Conservation (phyloP, 2,329 filamentous ascomycete genomes). For the Cordyceps militaris region DNA sequence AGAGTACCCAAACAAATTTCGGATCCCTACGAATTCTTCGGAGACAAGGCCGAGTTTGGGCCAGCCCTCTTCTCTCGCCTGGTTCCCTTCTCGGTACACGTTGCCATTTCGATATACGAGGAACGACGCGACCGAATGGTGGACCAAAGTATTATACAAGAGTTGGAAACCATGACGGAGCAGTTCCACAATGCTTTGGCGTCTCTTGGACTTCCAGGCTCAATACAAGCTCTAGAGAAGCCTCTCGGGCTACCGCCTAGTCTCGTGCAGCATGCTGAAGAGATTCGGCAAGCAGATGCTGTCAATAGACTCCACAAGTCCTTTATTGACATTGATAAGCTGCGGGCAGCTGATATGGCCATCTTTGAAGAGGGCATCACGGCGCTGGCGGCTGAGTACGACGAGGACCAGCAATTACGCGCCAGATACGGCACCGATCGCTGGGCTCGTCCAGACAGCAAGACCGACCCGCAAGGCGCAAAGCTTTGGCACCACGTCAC, state of each 20-base stretch:
- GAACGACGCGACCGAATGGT: slow-evolving; percentile 86
- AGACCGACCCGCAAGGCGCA: slow-evolving; percentile 54
- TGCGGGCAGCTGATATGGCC: slow-evolving; percentile 71
- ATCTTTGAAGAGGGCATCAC: slow-evolving; percentile 80
- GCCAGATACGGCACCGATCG: slow-evolving; percentile 78
- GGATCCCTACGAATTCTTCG: slow-evolving; percentile 71
- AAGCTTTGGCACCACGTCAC: slow-evolving; percentile 68
- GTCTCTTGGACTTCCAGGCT: slow-evolving; percentile 82
- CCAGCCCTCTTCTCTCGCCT: slow-evolving; percentile 82
- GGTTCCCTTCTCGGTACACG: slow-evolving; percentile 91
- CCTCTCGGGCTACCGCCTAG: slow-evolving; percentile 82
- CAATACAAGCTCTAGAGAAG: slow-evolving; percentile 89
- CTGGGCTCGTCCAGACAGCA: slow-evolving; percentile 67
- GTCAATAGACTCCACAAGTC: slow-evolving; percentile 68
- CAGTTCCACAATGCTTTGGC: slow-evolving; percentile 72
- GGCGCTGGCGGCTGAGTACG: slow-evolving; percentile 69
- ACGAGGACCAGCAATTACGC: slow-evolving; percentile 72
- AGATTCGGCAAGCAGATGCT: slow-evolving; percentile 85
- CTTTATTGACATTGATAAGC: slow-evolving; percentile 81
- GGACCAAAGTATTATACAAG: slow-evolving; percentile 77
- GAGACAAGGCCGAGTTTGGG: slow-evolving; percentile 73
- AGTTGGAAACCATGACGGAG: slow-evolving; percentile 74
- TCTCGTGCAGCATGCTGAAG: slow-evolving; percentile 83
- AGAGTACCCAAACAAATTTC: slow-evolving; percentile 75
- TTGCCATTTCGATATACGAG: slow-evolving; percentile 91